Evolutionary conservation across 345 rosid genomes (phyloP).

Genomic region (Hibiscus syriacus): DNA sequence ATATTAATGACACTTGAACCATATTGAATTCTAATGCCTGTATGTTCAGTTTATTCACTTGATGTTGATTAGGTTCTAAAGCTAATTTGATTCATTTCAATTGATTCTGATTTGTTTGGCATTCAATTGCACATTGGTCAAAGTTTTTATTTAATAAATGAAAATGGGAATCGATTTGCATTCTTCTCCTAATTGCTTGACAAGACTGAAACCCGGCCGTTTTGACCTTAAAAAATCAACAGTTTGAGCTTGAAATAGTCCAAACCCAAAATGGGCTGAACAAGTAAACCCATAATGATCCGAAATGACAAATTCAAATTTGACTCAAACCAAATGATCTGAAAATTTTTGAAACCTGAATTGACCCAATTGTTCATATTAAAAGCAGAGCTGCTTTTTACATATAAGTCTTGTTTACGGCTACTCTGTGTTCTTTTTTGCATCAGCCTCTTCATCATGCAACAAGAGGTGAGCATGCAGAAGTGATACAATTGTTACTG

Average conservation of each 20-base stretch:
- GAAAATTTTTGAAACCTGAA: background rate
- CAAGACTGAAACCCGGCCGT: background rate
- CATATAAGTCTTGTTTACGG: background rate
- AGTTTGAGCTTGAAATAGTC: too few relatives aligned
- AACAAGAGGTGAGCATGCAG: conserved; percentile 81
- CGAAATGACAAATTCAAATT: too few relatives aligned
- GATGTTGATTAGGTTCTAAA: background rate
- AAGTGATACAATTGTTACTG: conserved; percentile 58
- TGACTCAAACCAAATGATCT: too few relatives aligned
- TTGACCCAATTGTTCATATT: background rate
- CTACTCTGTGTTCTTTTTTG: background rate
- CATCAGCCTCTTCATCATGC: conserved; percentile 97
- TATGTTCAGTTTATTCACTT: background rate
- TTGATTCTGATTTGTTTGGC: background rate
- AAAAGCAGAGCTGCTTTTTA: background rate
- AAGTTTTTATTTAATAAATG: background rate
- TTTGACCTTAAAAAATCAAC: background rate
- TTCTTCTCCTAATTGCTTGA: background rate
- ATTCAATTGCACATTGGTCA: background rate
- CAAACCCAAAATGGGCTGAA: too few relatives aligned
- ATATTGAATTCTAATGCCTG: background rate
- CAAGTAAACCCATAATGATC: too few relatives aligned
- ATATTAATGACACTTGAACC: conserved; percentile 5
- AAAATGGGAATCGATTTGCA: background rate
- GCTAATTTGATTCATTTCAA: background rate